A percentile compares a stretch with the other conserved stretches of the same genome.
phyloP scores from a whole-genome alignment of 768 basidiomycete genomes.

The Termitomyces sp. region DNA sequence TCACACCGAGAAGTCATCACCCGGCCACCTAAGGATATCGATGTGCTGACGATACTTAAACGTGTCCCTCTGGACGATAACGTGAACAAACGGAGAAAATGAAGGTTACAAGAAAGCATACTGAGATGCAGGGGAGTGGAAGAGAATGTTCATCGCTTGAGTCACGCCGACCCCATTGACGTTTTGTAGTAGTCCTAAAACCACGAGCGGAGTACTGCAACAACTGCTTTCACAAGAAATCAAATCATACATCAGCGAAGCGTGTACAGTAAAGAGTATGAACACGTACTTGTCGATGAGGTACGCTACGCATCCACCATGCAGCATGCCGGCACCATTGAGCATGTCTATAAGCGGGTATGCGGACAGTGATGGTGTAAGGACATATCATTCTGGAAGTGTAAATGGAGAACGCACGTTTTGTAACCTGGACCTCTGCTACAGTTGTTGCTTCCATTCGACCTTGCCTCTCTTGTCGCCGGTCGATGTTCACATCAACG shows the following conservation, averaged over 20 bases:
- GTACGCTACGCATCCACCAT: conserved; percentile 74
- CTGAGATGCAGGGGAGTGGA: conserved; percentile 66
- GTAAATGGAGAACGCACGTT: conserved; percentile 39
- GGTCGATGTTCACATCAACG: conserved; percentile 52
- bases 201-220: conserved; percentile 65
- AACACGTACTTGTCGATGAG: conserved; percentile 66
- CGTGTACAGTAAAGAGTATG: not conserved
- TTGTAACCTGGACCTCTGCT: conserved; percentile 60
- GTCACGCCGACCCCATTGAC: conserved; percentile 74
- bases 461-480: conserved; percentile 43
- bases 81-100: conserved; percentile 7
- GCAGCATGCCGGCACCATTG: conserved; percentile 73
- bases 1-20: conserved; percentile 73
- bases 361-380: not conserved
- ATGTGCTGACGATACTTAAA: conserved; percentile 59
- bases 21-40: conserved; percentile 62
- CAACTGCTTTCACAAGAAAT: conserved; percentile 36
- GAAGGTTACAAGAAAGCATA: conserved; percentile 28
- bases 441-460: conserved; percentile 58
- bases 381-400: conserved; percentile 4
- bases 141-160: conserved; percentile 65
- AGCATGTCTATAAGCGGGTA: conserved; percentile 50
- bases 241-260: conserved; percentile 5
- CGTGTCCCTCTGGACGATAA: conserved; percentile 44
- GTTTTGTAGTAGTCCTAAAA: conserved; percentile 55